These are phyloP conservation scores for Suillus plorans DNA, from an alignment of 768 basidiomycete species.

Conservation along the genomic window DNA sequence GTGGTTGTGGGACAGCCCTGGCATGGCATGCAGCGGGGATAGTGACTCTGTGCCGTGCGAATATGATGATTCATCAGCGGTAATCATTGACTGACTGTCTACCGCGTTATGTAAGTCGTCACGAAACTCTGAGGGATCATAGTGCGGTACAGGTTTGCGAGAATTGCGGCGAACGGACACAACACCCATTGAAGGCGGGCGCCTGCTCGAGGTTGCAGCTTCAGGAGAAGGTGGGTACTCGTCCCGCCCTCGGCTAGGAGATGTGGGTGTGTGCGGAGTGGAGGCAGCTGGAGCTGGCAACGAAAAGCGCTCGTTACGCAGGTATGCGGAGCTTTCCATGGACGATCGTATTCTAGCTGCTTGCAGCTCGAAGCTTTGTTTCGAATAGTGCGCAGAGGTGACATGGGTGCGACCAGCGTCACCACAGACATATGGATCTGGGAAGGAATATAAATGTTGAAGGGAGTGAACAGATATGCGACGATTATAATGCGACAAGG, in stretches of 20 bases:
- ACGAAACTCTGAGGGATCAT: slow-evolving; percentile 34
- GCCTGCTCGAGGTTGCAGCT: slow-evolving; percentile 20
- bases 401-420: slow-evolving; percentile 13
- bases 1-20: slow-evolving; percentile 39
- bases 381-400: slow-evolving; percentile 13
- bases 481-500: slow-evolving; percentile 15
- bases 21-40: slow-evolving; percentile 1
- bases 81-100: slow-evolving; percentile 23
- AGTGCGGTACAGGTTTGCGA: slow-evolving; percentile 59
- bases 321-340: slow-evolving; percentile 26
- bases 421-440: slow-evolving; percentile 4
- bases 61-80: slow-evolving; percentile 27
- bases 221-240: slow-evolving; percentile 33
- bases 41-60: slow-evolving; percentile 22
- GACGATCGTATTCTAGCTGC: slow-evolving; percentile 32
- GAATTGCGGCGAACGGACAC: slow-evolving; percentile 35
- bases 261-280: slow-evolving; percentile 17
- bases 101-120: slow-evolving; percentile 14
- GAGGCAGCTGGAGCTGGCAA: slow-evolving; percentile 21
- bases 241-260: slow-evolving; percentile 19
- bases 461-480: slow-evolving; percentile 21
- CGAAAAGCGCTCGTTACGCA: slow-evolving; percentile 30
- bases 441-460: slow-evolving; percentile 13
- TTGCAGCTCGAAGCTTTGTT: slow-evolving; percentile 27
- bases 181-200: slow-evolving; percentile 27